A percentile compares a stretch with the other conserved stretches of the same genome.
phyloP scores from a whole-genome alignment of 106 monocot genomes.

The Dendrobium huoshanense region DNA sequence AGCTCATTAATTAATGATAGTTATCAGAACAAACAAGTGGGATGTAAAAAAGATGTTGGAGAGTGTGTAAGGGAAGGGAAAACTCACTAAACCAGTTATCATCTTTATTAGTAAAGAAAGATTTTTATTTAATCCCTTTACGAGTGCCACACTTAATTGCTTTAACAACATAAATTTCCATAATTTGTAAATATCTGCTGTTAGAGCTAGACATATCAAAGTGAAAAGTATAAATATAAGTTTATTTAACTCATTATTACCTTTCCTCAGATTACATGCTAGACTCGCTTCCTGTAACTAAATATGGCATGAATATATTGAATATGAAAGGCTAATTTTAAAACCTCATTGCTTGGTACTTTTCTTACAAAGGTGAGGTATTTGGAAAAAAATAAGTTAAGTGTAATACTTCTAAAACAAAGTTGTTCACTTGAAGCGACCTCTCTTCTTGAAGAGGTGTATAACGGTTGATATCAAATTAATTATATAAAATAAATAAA shows the following conservation, averaged over 20 bases:
- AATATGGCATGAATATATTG: background rate
- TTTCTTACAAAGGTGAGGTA: background rate
- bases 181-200: background rate
- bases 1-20: background rate
- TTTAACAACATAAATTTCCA: conserved; percentile 19
- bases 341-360: background rate
- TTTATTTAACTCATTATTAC: background rate
- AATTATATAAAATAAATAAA: too few species aligned
- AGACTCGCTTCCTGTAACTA: background rate
- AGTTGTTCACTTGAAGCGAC: too few species aligned
- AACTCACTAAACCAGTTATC: conserved; percentile 83
- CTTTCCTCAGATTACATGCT: background rate
- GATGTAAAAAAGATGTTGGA: background rate
- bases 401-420: too few species aligned
- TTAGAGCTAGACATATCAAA: background rate
- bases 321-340: too few species aligned
- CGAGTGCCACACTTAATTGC: conserved; percentile 73
- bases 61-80: background rate
- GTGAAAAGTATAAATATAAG: background rate
- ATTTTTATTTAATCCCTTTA: conserved; percentile 72
- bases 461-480: too few species aligned
- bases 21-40: background rate
- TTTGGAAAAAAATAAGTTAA: background rate
- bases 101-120: conserved; percentile 81
- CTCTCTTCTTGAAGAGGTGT: too few species aligned